A percentile compares a stretch with the other conserved stretches of the same genome.
Evolutionary conservation across 768 basidiomycete species (phyloP).

Genomic region (Nevesoporus exiguus): DNA sequence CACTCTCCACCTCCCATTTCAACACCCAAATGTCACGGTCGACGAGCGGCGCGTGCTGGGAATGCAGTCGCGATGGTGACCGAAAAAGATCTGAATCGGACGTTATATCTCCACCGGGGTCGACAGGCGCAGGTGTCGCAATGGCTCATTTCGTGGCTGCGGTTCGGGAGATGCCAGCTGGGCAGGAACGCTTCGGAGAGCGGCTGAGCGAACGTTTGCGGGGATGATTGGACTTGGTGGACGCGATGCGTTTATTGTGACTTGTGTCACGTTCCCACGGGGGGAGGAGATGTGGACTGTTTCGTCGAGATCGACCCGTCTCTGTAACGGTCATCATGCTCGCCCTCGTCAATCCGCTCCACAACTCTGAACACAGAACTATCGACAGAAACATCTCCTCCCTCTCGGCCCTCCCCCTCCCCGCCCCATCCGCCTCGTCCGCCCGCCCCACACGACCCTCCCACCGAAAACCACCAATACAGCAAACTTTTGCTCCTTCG

Average conservation of each 20-base stretch:
- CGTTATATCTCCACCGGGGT: not conserved
- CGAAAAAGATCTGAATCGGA: not conserved
- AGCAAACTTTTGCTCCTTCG: constrained; percentile 27
- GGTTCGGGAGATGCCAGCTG: not conserved
- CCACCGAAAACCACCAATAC: constrained; percentile 29
- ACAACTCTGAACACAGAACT: constrained; percentile 27
- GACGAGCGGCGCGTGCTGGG: not conserved
- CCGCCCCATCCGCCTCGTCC: constrained; percentile 14
- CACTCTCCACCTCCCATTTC: not conserved
- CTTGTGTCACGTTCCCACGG: constrained; percentile 29
- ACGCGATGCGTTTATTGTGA: not conserved
- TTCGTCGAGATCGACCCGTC: constrained; percentile 15
- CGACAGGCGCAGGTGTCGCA: not conserved
- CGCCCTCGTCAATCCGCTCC: constrained; percentile 46
- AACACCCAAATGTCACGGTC: too few species aligned
- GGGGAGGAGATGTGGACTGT: not conserved
- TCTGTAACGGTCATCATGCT: constrained; percentile 38
- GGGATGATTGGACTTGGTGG: not conserved
- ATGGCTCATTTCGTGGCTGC: not conserved
- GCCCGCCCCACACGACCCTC: constrained; percentile 20
- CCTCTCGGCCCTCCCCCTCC: constrained; percentile 4
- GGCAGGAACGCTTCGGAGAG: not conserved
- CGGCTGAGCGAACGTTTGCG: not conserved
- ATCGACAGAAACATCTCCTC: constrained; percentile 28
- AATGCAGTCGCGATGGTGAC: constrained; percentile 8